A percentile compares a stretch with the other conserved stretches of the same genome.
phyloP scores from a whole-genome alignment of 495 filamentous ascomycete genomes.

The Pseudevernia furfuracea region DNA sequence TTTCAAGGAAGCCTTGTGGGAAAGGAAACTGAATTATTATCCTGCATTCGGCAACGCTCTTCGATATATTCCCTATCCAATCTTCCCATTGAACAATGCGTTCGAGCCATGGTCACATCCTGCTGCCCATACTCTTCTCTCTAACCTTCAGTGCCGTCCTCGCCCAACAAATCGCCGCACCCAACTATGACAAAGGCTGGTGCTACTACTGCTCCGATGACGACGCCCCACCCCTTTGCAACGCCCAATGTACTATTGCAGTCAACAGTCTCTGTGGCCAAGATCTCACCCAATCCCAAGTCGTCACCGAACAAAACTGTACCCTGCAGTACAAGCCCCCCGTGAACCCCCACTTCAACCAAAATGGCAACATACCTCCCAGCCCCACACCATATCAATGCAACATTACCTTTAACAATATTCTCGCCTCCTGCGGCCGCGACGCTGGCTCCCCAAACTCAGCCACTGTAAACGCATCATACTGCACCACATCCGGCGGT shows the following conservation, averaged over 20 bases:
- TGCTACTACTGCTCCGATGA: slow-evolving; percentile 19
- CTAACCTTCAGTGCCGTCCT: not conserved
- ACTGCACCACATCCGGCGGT: slow-evolving; percentile 20
- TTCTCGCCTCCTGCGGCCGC: slow-evolving; percentile 12
- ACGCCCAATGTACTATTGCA: slow-evolving; percentile 12
- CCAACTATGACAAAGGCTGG: slow-evolving; percentile 13
- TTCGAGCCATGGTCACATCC: not conserved
- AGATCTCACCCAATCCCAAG: not conserved
- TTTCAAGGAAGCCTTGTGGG: too few relatives aligned
- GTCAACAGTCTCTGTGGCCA: slow-evolving; percentile 6
- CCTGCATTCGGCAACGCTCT: not conserved
- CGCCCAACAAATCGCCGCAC: not conserved
- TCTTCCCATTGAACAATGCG: not conserved
- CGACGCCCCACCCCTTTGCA: slow-evolving; percentile 14
- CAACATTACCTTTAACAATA: not conserved
- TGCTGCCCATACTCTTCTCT: not conserved
- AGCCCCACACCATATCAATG: not conserved
- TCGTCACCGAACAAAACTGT: slow-evolving; percentile 14
- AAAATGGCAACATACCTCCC: not conserved
- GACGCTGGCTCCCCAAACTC: slow-evolving; percentile 3
- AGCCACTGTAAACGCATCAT: not conserved
- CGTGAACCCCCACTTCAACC: not conserved
- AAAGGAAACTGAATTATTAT: not conserved
- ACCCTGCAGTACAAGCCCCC: slow-evolving; percentile 16
- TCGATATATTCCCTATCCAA: not conserved